phyloP scores from a whole-genome alignment of 2,329 filamentous ascomycete species.

The Phoma herbarum region DNA sequence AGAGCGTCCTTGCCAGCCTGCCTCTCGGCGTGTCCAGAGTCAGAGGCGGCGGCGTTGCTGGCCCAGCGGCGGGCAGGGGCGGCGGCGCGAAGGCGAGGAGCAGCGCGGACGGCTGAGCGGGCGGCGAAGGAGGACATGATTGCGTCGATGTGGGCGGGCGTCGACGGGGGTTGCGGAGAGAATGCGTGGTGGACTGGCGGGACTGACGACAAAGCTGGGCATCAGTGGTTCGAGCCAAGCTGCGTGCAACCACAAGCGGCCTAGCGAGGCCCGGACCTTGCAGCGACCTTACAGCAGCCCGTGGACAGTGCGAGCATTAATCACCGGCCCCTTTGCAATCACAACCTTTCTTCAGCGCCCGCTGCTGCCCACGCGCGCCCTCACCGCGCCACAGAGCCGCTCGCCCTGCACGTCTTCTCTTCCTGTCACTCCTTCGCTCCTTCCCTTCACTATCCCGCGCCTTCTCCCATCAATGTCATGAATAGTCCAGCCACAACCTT shows the following conservation, averaged over 20 bases:
- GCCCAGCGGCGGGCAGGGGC: conserved; percentile 46
- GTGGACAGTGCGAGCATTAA: conserved; percentile 10
- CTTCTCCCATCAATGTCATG: conserved; percentile 43
- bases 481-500: conserved; percentile 37
- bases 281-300: conserved; percentile 5
- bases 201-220: conserved; percentile 26
- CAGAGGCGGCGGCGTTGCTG: conserved; percentile 40
- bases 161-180: conserved; percentile 27
- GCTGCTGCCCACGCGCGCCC: conserved; percentile 16
- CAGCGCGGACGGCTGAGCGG: conserved; percentile 57
- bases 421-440: conserved; percentile 31
- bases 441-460: conserved; percentile 12
- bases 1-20: conserved; percentile 59
- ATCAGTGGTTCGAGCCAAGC: conserved; percentile 24
- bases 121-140: conserved; percentile 57
- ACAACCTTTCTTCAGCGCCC: conserved; percentile 13
- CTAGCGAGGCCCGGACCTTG: conserved; percentile 11
- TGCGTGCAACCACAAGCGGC: conserved; percentile 11
- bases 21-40: conserved; percentile 55
- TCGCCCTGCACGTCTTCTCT: conserved; percentile 26
- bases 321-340: conserved; percentile 21
- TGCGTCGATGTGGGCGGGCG: conserved; percentile 29
- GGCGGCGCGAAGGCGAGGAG: conserved; percentile 55
- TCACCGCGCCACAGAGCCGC: conserved; percentile 14
- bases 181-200: conserved; percentile 22